Percentiles rank a stretch among this genome's conserved stretches.
Conservation (phyloP, 2,329 filamentous ascomycete species). For the Chrysoporthe puriensis region DNA sequence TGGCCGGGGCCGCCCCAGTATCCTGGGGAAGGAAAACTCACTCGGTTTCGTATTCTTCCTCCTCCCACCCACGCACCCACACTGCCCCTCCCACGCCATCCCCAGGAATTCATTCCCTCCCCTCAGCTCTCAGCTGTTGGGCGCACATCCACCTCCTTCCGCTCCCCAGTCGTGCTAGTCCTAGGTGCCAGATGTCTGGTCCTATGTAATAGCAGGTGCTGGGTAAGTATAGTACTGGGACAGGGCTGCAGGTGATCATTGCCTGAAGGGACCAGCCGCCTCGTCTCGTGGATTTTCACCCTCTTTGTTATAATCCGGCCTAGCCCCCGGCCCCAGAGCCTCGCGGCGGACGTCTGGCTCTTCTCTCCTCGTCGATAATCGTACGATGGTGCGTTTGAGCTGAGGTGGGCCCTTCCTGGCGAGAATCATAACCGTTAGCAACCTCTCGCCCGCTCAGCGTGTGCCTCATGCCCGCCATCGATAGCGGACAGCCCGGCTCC, state of each 20-base stretch:
- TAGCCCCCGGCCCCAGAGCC: background rate
- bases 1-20: slow-evolving; percentile 4
- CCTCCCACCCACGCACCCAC: background rate
- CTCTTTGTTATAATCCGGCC: slow-evolving; percentile 4
- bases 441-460: background rate
- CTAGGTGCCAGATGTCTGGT: too few species aligned
- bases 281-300: slow-evolving; percentile 27
- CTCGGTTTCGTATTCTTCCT: background rate
- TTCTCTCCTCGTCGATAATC: background rate
- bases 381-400: background rate
- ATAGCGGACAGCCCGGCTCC: background rate
- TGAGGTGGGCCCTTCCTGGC: background rate
- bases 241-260: slow-evolving; percentile 7
- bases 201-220: too few species aligned
- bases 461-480: background rate
- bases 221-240: too few species aligned
- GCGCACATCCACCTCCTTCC: background rate
- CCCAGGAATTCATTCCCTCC: slow-evolving; percentile 10
- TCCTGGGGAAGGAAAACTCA: slow-evolving; percentile 15
- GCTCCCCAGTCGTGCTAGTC: too few species aligned
- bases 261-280: background rate
- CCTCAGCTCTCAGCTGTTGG: background rate
- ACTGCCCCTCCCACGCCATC: slow-evolving; percentile 8
- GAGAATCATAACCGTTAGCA: background rate
- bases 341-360: background rate